Conservation (phyloP, 169 alveolate genomes). For the Eimeria tenella region DNA sequence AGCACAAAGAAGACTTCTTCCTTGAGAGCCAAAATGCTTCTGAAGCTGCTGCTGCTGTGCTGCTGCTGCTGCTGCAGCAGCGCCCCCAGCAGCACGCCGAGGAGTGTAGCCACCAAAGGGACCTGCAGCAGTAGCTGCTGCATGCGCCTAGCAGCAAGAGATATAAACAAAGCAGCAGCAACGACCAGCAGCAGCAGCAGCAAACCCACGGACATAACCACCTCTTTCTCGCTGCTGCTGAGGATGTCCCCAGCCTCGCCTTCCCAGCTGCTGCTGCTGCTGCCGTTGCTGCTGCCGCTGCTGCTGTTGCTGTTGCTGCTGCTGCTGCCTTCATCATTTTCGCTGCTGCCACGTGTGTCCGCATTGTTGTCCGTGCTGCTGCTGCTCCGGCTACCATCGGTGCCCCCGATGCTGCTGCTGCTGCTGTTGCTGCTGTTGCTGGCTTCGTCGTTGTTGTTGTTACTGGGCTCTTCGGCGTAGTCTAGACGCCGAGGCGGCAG, state of each 20-base stretch:
- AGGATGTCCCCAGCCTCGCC: constrained; percentile 22
- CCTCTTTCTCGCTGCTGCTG: constrained; percentile 71
- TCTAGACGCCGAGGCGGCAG: neutral
- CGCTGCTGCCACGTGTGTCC: neutral
- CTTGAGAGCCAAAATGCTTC: constrained; percentile 74
- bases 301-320: neutral
- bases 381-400: neutral
- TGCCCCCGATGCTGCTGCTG: neutral
- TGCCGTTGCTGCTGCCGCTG: constrained; percentile 4
- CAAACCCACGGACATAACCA: constrained; percentile 64
- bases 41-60: constrained; percentile 47
- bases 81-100: constrained; percentile 75
- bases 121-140: constrained; percentile 62
- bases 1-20: constrained; percentile 79
- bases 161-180: constrained; percentile 25
- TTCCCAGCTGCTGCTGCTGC: neutral
- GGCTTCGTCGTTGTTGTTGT: neutral
- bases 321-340: neutral
- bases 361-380: neutral
- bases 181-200: constrained; percentile 73
- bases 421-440: neutral
- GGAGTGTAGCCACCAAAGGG: constrained; percentile 74
- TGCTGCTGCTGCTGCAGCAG: constrained; percentile 7
- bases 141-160: constrained; percentile 35
- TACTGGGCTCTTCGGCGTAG: neutral